Evolutionary conservation across 169 alveolate genomes (phyloP), one percentile per base, ranked within the genome.

Genomic region (Cryptosporidium xiaoi): DNA sequence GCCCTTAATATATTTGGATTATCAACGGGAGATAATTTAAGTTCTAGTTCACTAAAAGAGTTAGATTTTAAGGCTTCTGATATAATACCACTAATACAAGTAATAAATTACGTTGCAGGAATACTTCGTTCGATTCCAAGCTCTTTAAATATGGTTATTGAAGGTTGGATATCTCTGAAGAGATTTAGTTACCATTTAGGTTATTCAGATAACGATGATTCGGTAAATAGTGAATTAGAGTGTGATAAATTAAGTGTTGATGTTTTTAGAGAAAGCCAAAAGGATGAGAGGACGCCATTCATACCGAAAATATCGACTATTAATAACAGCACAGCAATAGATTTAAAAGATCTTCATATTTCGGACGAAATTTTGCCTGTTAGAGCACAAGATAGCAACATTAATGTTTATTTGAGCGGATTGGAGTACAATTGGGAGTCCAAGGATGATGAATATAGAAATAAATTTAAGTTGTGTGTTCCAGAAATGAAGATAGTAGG

Each of bases 101-200:
- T 77, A 12, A 62, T 77, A 12, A 77, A 77, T 66, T 60, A 77
- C 27, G 71, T 77, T 33, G 71, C 87, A 15, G 77, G 71, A 46
- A 77, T 77, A 48, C 87, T 77, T 51, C 36, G 71, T 13, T 58
- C 87, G 13, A 71, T 77, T 13, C 87, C 87, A 8, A 77, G 44
- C 33, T 56, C 87, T 2, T 34, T 77, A 53, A 77, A 77, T 46
- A 77, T 77, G 87, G 31, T 77, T 12, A 77, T 77, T 29, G 87
- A 77, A 46, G 87, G 87, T 40, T 77, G 87, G 87, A 77, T 77
- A 36, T 77, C 87, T 16, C 77, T 77, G 8, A 62, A 77, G 50
- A 77, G 87, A 51, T 77, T 77, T 16, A 77, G 87, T 20, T 20
- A 46, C 27, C 71, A 77, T 36, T 34, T 77, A 53, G 87, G 65